phyloP scores from a whole-genome alignment of 208 protist genomes.

The Tritrichomonas musculus region DNA sequence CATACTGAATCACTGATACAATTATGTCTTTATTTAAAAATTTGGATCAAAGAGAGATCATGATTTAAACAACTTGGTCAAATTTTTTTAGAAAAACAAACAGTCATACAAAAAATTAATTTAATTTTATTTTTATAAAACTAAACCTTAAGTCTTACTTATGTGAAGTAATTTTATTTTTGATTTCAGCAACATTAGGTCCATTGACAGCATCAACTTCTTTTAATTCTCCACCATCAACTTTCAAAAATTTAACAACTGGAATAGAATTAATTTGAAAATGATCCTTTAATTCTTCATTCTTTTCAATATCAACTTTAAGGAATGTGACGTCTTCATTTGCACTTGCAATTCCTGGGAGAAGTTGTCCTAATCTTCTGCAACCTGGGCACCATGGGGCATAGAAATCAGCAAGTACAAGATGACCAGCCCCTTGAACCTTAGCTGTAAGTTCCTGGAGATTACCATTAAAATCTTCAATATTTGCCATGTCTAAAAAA shows the following conservation, averaged over 20 bases:
- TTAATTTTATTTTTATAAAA: not conserved
- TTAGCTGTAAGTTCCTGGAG: not conserved
- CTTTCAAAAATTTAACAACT: not conserved
- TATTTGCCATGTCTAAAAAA: not conserved
- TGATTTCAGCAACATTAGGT: not conserved
- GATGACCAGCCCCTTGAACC: not conserved
- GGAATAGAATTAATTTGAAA: not conserved
- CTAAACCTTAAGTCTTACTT: not conserved
- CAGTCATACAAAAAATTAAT: not conserved
- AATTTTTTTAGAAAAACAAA: not conserved
- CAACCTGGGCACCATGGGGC: not conserved
- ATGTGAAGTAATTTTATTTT: not conserved
- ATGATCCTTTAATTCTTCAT: not conserved
- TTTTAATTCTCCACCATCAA: not conserved
- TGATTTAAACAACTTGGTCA: too few relatives aligned
- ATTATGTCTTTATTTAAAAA: too few relatives aligned
- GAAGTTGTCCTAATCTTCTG: not conserved
- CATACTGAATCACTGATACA: too few relatives aligned
- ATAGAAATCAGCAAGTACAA: not conserved
- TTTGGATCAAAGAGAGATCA: too few relatives aligned
- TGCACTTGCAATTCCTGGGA: not conserved
- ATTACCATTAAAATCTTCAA: not conserved
- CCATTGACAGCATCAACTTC: not conserved
- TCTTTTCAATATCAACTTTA: constrained; percentile 24
- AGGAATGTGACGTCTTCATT: not conserved